Percentiles rank a stretch among this genome's conserved stretches.
Conservation (phyloP, 768 basidiomycete genomes). For the Lactarius tabidus region DNA sequence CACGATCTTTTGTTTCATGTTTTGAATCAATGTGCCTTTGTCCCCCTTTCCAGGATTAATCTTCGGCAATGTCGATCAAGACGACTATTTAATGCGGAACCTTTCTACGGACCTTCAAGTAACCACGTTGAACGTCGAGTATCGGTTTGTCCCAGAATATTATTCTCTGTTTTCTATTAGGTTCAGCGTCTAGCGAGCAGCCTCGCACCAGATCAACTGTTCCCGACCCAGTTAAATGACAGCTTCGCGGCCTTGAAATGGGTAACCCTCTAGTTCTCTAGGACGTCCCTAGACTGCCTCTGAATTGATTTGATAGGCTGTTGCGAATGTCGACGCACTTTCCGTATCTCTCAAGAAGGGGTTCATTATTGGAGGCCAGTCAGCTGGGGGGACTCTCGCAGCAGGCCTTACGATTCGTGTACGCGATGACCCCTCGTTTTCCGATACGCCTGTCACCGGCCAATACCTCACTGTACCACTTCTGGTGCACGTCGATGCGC, state of each 20-base stretch:
- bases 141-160: slow-evolving; percentile 10
- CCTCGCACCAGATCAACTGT: slow-evolving; percentile 25
- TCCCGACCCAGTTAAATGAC: slow-evolving; percentile 27
- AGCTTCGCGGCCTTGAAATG: slow-evolving; percentile 29
- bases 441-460: slow-evolving; percentile 26
- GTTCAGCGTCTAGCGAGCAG: neutral
- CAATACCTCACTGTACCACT: slow-evolving; percentile 28
- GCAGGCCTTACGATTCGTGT: slow-evolving; percentile 27
- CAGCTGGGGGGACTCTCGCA: slow-evolving; percentile 28
- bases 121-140: slow-evolving; percentile 21
- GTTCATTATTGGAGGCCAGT: slow-evolving; percentile 29
- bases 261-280: slow-evolving; percentile 11
- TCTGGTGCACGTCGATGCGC: slow-evolving; percentile 25
- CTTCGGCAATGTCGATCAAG: slow-evolving; percentile 23
- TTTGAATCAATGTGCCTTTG: neutral
- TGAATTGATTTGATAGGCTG: slow-evolving; percentile 9
- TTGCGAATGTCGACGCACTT: slow-evolving; percentile 15
- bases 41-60: neutral
- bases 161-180: neutral
- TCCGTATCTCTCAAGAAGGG: slow-evolving; percentile 25
- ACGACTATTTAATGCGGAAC: slow-evolving; percentile 22
- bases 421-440: slow-evolving; percentile 28
- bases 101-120: slow-evolving; percentile 20
- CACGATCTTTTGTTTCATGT: neutral
- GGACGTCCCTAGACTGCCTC: no score